Evolutionary conservation across 805 yeast genomes (phyloP).

Genomic region (Candida pseudoglaebosa): DNA sequence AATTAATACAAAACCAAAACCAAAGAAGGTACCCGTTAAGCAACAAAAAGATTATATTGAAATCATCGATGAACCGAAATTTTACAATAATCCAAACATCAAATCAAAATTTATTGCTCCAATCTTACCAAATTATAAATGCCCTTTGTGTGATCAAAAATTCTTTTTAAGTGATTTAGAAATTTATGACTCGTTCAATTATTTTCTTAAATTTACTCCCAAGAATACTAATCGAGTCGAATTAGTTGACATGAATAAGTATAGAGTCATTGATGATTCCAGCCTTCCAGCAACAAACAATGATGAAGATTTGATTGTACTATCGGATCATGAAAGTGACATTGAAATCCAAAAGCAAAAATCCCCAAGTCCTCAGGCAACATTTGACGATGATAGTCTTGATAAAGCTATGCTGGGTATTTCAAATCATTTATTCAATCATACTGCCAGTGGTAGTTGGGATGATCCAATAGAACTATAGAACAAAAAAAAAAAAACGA

Average conservation of each 20-base stretch:
- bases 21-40: conserved; percentile 1
- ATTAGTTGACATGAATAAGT: conserved; percentile 30
- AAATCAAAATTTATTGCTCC: conserved; percentile 8
- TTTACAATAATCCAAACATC: background rate
- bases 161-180: conserved; percentile 31
- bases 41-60: background rate
- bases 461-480: conserved; percentile 25
- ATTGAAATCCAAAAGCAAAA: background rate
- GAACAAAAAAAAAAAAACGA: background rate
- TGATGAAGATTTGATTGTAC: conserved; percentile 24
- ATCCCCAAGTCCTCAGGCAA: conserved; percentile 2
- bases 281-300: conserved; percentile 8
- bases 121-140: conserved; percentile 27
- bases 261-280: conserved; percentile 28
- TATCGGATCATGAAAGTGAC: conserved; percentile 30
- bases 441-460: conserved; percentile 32
- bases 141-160: conserved; percentile 37
- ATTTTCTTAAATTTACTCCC: conserved; percentile 39
- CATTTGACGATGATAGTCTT: conserved; percentile 27
- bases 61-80: background rate
- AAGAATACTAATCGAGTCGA: conserved; percentile 30
- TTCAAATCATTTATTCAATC: conserved; percentile 5
- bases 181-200: conserved; percentile 38
- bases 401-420: conserved; percentile 24
- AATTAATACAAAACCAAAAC: background rate